Percentiles rank a stretch among this genome's conserved stretches.
phyloP scores from a whole-genome alignment of 2,329 filamentous ascomycete genomes.

The Byssoonygena ceratinophila region DNA sequence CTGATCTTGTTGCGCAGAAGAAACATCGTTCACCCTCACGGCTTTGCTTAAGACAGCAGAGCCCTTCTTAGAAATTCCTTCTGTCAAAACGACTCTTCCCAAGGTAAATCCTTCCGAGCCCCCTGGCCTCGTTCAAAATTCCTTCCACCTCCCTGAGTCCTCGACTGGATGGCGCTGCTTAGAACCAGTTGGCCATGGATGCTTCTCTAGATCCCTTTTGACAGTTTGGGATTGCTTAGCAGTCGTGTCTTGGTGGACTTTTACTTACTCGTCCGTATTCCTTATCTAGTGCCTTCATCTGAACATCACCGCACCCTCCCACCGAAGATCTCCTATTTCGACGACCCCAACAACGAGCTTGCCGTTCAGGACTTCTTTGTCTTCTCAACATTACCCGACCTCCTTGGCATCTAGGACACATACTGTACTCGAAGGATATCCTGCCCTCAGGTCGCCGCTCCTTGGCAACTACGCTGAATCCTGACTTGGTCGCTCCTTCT shows the following conservation, averaged over 20 bases:
- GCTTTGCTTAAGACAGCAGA: background rate
- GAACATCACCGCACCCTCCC: background rate
- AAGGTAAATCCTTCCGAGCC: background rate
- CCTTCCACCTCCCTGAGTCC: background rate
- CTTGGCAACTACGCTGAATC: background rate
- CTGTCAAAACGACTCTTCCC: background rate
- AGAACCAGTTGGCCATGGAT: background rate
- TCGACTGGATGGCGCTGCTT: background rate
- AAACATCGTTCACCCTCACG: background rate
- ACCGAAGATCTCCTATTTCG: background rate
- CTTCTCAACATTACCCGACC: background rate
- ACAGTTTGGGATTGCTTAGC: too few species aligned
- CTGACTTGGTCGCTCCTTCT: conserved; percentile 15
- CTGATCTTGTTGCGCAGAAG: background rate
- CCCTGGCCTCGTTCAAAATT: background rate
- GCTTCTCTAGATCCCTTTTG: background rate
- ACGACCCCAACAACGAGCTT: background rate
- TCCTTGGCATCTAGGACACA: background rate
- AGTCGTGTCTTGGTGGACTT: background rate
- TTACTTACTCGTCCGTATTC: background rate
- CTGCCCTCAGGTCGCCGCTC: background rate
- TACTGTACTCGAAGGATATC: background rate
- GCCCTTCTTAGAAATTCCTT: background rate
- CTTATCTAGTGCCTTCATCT: background rate
- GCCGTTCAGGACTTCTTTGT: background rate